These are phyloP conservation scores for maize (Zea mays) DNA, from an alignment of 176 grass and related monocot genomes.

Conservation along the genomic window DNA sequence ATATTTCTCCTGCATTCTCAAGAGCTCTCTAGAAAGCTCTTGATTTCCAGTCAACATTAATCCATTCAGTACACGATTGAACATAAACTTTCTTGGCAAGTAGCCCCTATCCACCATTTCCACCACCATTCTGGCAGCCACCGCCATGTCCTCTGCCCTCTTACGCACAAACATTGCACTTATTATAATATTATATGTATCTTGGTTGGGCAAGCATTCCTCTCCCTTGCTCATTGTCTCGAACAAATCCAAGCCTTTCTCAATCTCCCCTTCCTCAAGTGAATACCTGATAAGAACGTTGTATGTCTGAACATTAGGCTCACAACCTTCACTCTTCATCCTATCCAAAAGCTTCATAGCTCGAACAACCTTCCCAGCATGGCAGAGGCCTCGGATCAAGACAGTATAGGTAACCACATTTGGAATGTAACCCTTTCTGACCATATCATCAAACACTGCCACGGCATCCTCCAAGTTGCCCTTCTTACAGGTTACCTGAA, in stretches of 20 bases:
- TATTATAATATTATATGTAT: constrained; percentile 90
- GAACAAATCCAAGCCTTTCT: constrained; percentile 75
- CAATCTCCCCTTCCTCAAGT: constrained; percentile 74
- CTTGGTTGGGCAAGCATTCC: constrained; percentile 75
- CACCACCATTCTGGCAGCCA: constrained; percentile 75
- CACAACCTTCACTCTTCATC: constrained; percentile 64
- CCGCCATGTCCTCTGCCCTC: constrained; percentile 68
- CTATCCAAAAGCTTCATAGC: constrained; percentile 62
- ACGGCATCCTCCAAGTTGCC: constrained; percentile 65
- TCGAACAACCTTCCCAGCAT: constrained; percentile 60
- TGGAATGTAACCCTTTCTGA: constrained; percentile 45
- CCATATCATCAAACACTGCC: constrained; percentile 63
- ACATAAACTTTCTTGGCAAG: constrained; percentile 92
- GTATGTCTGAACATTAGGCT: constrained; percentile 72
- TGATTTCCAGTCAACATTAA: constrained; percentile 86
- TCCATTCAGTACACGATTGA: constrained; percentile 80
- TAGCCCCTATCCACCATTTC: constrained; percentile 88
- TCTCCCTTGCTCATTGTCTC: constrained; percentile 63
- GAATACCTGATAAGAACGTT: constrained; percentile 78
- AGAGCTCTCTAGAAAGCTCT: constrained; percentile 62
- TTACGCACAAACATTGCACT: constrained; percentile 91
- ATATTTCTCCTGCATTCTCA: constrained; percentile 86
- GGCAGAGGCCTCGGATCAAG: constrained; percentile 80
- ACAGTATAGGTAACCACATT: constrained; percentile 76
- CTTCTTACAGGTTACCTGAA: constrained; percentile 88